phyloP scores from a whole-genome alignment of 106 monocot genomes.

The Dioscorea alata region DNA sequence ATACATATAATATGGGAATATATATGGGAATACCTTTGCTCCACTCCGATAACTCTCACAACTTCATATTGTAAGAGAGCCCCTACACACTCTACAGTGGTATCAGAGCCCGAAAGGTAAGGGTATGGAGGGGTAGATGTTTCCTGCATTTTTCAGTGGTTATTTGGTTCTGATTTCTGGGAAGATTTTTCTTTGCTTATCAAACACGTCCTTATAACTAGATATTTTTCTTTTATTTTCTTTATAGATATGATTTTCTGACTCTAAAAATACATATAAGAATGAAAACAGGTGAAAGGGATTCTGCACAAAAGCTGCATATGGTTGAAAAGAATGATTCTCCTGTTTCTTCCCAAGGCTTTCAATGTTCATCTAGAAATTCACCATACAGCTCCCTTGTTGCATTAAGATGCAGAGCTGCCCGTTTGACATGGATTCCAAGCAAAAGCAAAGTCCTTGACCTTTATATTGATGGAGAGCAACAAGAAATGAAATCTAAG shows the following conservation, averaged over 20 bases:
- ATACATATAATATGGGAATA: too few relatives aligned
- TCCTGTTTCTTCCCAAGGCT: constrained; percentile 23
- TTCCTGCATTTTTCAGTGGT: too few relatives aligned
- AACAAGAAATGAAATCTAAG: constrained; percentile 13
- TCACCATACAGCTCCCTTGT: constrained; percentile 41
- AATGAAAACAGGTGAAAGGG: constrained; percentile 8
- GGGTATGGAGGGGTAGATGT: too few relatives aligned
- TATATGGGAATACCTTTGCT: too few relatives aligned
- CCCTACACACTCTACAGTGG: too few relatives aligned
- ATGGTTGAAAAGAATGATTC: constrained; percentile 16
- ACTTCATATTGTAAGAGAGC: too few relatives aligned
- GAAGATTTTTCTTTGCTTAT: background rate
- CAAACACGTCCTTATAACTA: too few relatives aligned
- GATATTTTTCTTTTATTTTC: constrained; percentile 1
- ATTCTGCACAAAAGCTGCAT: too few relatives aligned
- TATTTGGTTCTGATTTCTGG: background rate
- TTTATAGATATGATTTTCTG: constrained; percentile 8
- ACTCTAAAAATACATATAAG: constrained; percentile 23
- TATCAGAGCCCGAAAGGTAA: too few relatives aligned
- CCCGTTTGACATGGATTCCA: constrained; percentile 16
- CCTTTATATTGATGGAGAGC: constrained; percentile 51
- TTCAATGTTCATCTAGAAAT: constrained; percentile 23
- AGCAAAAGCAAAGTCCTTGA: constrained; percentile 24
- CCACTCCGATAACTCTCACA: too few relatives aligned
- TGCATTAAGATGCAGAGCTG: constrained; percentile 29